Base-by-base conservation (phyloP, 257 asterid species). In the Coffea canephora region DNA sequence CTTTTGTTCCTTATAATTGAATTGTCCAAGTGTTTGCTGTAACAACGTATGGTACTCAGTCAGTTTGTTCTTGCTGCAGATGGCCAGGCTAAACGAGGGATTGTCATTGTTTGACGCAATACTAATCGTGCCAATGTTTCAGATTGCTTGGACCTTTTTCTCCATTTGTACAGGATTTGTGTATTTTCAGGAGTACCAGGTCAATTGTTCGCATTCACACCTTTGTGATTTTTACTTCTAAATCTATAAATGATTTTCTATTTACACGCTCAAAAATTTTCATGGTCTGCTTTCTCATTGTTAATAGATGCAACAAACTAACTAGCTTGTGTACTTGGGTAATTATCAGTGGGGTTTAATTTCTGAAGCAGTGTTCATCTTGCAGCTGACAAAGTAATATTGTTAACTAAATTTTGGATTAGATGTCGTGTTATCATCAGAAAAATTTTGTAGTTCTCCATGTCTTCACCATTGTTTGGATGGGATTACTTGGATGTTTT, bases 141-240 rank as follows among this genome's bases (percentile, higher is more conserved):
- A 95, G 91, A 95, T 95, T 78, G 93, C 91, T 78, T 95, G 99
- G 99, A 95, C 99, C 9, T 91, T 93, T 84, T 95, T 93, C 89
- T 95, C 99, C 79, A 93, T 95, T 84, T 91, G 97, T 91, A 95
- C 98, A 89, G 99, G 99, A 90, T 95, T 95, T 87, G 88, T 93
- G 72, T 95, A 95, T 82, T 95, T 95, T 84, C 98, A 91, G 87
- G 99, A 95, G 87, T 95, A 90, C 88, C 97, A 93, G 99, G 99
- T 95, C 13, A 68, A 5, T 8, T 14, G 3, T 21, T 1, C 14
- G 0, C 0, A 31, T 25, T 8, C 49, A 54, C 54, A n/a, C 34
- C 23, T 67, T 78, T 7, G 10, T 71, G 39, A 64, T 59, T n/a
- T 64, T 64, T 39, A 64, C 69, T 23, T 23, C 10, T 14, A 27